Evolutionary conservation across 805 yeast genomes (phyloP).

Genomic region (Debaryomyces castellii): DNA sequence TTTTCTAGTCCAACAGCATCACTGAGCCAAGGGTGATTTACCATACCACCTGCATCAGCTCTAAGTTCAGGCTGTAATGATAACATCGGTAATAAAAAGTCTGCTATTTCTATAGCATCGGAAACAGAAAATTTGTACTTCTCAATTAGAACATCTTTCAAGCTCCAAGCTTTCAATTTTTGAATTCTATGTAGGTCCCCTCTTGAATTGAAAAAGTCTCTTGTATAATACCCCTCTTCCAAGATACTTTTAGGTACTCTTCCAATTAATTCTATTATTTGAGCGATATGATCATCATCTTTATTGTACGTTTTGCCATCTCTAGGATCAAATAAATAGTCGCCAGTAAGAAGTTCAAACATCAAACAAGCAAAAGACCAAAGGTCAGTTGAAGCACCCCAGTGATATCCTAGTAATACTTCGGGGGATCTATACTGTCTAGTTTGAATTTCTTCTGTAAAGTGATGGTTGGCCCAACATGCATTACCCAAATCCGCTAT

Average conservation of each 20-base stretch:
- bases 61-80: conserved; percentile 72
- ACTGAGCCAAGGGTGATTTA: conserved; percentile 80
- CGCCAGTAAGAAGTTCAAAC: conserved; percentile 92
- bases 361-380: conserved; percentile 95
- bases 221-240: conserved; percentile 58
- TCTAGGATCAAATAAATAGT: conserved; percentile 88
- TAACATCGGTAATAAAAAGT: conserved; percentile 83
- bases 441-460: conserved; percentile 68
- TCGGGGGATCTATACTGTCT: conserved; percentile 69
- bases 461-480: conserved; percentile 62
- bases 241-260: conserved; percentile 60
- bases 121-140: conserved; percentile 72
- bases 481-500: conserved; percentile 74
- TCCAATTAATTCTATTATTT: conserved; percentile 82
- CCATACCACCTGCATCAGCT: conserved; percentile 95
- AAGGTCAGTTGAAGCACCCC: conserved; percentile 95
- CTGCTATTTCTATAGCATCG: conserved; percentile 73
- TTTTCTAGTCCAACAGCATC: conserved; percentile 78
- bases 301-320: conserved; percentile 74
- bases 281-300: conserved; percentile 96
- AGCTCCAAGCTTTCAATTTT: conserved; percentile 86
- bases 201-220: conserved; percentile 61
- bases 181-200: conserved; percentile 77
- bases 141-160: conserved; percentile 76
- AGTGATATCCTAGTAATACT: conserved; percentile 65